phyloP scores from a whole-genome alignment of 2,329 filamentous ascomycete species.

The Colletotrichum theobromicola region DNA sequence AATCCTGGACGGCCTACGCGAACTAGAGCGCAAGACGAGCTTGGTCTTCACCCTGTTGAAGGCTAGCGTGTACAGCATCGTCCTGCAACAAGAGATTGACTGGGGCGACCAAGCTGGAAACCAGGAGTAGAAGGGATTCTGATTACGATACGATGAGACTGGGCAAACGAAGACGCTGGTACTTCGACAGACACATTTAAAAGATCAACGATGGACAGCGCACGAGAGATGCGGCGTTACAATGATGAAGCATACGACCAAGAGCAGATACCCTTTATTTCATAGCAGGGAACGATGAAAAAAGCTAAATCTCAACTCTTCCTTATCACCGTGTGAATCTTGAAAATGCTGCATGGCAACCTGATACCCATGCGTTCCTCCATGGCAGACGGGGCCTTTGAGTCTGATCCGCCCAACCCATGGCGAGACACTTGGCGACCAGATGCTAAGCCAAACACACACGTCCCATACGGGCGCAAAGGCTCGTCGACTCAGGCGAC shows the following conservation, averaged over 20 bases:
- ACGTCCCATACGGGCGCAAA: neutral
- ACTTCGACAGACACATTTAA: neutral
- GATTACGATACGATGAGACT: neutral
- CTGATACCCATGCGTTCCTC: neutral
- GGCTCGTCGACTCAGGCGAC: neutral
- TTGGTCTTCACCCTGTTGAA: slow-evolving; percentile 95
- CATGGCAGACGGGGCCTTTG: neutral
- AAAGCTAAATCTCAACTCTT: neutral
- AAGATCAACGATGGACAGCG: neutral
- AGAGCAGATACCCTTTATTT: slow-evolving; percentile 4
- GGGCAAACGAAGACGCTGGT: neutral
- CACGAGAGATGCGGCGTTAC: neutral
- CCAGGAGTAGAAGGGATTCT: slow-evolving; percentile 30
- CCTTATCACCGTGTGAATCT: neutral
- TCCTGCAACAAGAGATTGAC: slow-evolving; percentile 94
- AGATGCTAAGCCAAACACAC: neutral
- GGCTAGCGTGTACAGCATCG: slow-evolving; percentile 98
- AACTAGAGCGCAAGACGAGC: slow-evolving; percentile 92
- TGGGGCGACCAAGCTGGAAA: slow-evolving; percentile 60
- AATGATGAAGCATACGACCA: neutral
- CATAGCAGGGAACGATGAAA: neutral
- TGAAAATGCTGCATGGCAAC: neutral
- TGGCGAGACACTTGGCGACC: neutral
- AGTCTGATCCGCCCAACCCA: neutral
- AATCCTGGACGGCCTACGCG: slow-evolving; percentile 84